Base-by-base conservation (phyloP, 1,284 basidiomycete species). In the Singerocomus rubriflavus region DNA sequence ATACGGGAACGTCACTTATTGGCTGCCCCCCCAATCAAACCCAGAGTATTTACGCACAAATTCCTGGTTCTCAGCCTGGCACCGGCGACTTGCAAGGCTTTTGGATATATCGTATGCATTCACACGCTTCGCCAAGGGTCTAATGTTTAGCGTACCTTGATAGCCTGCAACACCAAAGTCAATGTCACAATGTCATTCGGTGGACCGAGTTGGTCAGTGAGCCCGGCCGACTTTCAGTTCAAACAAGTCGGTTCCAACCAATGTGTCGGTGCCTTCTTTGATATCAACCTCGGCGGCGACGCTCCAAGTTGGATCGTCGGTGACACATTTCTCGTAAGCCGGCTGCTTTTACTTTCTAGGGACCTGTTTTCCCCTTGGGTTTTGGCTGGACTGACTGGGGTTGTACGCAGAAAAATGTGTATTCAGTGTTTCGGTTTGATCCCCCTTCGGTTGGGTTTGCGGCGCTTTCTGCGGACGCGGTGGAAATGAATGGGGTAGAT, bases 371-470 rank as follows among this genome's bases (percentile, higher is more conserved):
- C 21, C 21, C 21, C 21, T 21, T 21, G 21, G 21, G 21, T 21
- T 21, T 21, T 21, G 21, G 21, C 21, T 21, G 21, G 21, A 21
- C 21, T 21, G 21, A 21, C 21, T 21, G 21, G 21, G 21, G 21
- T 21, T 21, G 21, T 21, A 12, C 27, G 25, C 52, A 73, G 64
- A 85, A 82, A 68, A 81, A 81, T 57, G 75, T 79, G 4, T 83
- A 84, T 63, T 75, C 77, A 1, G 75, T 80, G 1, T 82, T 74
- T 64, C 66, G 73, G 27, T 75, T 71, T 48, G 77, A 12, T 58
- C 78, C 79, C 0, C 60, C 78, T 1, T 68, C 78, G 0, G 70
- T 82, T 31, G 80, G 81, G 0, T 81, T 82, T 52, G 81, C 80
- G 2, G 54, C 55, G 5, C 67, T 75, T 5, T 74, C 72, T 0